A percentile compares a stretch with the other conserved stretches of the same genome.
Conservation (phyloP, 2,329 filamentous ascomycete genomes). For the Metarhizium sp. region DNA sequence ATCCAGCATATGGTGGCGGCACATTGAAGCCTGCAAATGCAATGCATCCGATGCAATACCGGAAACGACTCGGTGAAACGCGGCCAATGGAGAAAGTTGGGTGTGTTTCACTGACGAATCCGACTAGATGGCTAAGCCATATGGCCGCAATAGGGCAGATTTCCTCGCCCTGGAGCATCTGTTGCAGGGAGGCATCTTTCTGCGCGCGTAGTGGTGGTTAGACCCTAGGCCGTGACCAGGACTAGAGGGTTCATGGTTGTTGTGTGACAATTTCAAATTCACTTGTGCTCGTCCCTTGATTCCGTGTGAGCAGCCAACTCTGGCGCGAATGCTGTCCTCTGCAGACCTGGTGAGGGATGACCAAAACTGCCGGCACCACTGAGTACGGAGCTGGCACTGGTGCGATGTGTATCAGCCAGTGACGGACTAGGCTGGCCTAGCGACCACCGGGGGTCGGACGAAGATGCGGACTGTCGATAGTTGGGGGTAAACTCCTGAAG, state of each 20-base stretch:
- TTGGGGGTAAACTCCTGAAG: conserved; percentile 14
- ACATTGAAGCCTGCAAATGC: no score
- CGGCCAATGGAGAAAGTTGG: no score
- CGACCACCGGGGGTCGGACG: conserved; percentile 32
- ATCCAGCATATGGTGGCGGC: no score
- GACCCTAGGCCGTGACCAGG: neutral
- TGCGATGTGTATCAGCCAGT: conserved; percentile 13
- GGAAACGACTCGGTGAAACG: no score
- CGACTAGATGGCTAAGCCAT: no score
- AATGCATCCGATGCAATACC: no score
- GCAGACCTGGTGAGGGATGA: conserved; percentile 28
- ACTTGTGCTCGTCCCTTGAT: conserved; percentile 33
- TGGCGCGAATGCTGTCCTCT: conserved; percentile 30
- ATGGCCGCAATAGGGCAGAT: no score
- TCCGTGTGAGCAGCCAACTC: conserved; percentile 39
- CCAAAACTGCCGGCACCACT: conserved; percentile 16
- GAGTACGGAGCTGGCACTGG: conserved; percentile 16
- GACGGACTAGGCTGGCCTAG: conserved; percentile 18
- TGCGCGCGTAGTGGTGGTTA: neutral
- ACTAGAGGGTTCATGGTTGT: neutral
- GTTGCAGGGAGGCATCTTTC: neutral
- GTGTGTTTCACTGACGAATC: no score
- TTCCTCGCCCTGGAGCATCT: no score
- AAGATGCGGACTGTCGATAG: conserved; percentile 15
- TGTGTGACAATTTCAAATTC: neutral